Conservation (phyloP, 2,329 filamentous ascomycete genomes). For the Ampelomyces quisqualis region DNA sequence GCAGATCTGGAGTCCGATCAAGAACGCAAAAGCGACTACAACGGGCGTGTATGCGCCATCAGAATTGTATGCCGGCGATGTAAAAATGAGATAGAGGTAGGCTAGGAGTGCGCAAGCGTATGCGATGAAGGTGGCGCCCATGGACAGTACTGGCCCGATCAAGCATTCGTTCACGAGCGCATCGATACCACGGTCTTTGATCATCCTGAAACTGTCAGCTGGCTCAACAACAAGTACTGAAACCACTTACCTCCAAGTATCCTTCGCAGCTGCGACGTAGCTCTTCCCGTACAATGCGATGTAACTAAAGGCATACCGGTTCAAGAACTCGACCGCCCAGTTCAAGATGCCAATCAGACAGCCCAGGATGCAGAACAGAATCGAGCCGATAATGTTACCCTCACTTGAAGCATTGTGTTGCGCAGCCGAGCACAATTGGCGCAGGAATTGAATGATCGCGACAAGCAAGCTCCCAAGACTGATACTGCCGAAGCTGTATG, state of each 20-base stretch:
- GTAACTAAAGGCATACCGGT: conserved; percentile 89
- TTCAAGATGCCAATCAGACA: conserved; percentile 77
- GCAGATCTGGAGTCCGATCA: conserved; percentile 87
- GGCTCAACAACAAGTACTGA: not conserved
- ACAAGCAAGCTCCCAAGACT: conserved; percentile 82
- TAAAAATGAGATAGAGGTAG: conserved; percentile 85
- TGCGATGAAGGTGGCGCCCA: conserved; percentile 79
- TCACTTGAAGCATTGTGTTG: conserved; percentile 63
- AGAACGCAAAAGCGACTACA: conserved; percentile 79
- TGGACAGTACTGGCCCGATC: conserved; percentile 61
- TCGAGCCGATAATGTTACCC: conserved; percentile 67
- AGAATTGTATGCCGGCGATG: conserved; percentile 73
- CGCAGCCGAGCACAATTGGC: conserved; percentile 79
- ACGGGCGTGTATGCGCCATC: conserved; percentile 70
- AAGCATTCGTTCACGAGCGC: conserved; percentile 87
- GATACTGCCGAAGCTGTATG: conserved; percentile 91
- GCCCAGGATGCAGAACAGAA: conserved; percentile 72
- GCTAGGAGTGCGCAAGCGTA: conserved; percentile 79
- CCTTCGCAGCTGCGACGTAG: conserved; percentile 83
- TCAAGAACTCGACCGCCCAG: conserved; percentile 86
- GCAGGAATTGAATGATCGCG: conserved; percentile 80
- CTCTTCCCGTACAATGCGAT: conserved; percentile 90
- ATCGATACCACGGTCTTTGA: conserved; percentile 88
- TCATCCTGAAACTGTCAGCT: conserved; percentile 57
- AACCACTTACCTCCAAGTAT: conserved; percentile 69